phyloP scores from a whole-genome alignment of 2,329 filamentous ascomycete species.

The Dactylonectria macrodidyma region DNA sequence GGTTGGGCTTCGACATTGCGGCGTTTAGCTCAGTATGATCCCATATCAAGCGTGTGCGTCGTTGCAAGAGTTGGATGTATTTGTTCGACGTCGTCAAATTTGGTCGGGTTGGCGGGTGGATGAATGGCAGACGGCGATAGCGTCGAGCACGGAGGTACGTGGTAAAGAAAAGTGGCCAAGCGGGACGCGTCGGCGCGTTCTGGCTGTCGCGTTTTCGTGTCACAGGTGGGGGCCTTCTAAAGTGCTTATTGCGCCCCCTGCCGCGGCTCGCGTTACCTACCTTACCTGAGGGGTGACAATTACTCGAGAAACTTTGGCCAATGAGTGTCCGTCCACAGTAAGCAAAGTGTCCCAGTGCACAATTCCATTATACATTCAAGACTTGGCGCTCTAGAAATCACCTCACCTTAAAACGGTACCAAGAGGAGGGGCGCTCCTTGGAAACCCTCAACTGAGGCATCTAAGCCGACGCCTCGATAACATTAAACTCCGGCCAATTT shows the following conservation, averaged over 20 bases:
- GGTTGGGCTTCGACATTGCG: conserved; percentile 56
- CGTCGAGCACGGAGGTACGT: not conserved
- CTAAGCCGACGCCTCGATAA: too few species aligned
- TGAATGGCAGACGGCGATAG: not conserved
- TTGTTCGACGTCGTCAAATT: conserved; percentile 11
- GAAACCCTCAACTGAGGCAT: too few species aligned
- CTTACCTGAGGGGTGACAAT: not conserved
- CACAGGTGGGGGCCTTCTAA: conserved; percentile 15
- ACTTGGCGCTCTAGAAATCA: too few species aligned
- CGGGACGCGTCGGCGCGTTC: conserved; percentile 26
- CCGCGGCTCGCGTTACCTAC: conserved; percentile 18
- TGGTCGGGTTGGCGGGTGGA: conserved; percentile 14
- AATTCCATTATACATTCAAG: too few species aligned
- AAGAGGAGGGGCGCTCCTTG: too few species aligned
- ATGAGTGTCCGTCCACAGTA: conserved; percentile 6
- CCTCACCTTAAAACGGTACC: too few species aligned
- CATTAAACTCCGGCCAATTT: too few species aligned
- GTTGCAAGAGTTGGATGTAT: not conserved
- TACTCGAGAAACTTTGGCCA: not conserved
- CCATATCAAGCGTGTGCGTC: conserved; percentile 38
- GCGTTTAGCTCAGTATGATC: conserved; percentile 36
- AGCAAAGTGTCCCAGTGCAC: too few species aligned
- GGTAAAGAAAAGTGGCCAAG: conserved; percentile 30
- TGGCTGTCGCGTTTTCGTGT: conserved; percentile 16
- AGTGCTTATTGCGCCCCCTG: conserved; percentile 18